A percentile compares a stretch with the other conserved stretches of the same genome.
Conservation (phyloP, 345 rosid genomes). For the Acer saccharum region DNA sequence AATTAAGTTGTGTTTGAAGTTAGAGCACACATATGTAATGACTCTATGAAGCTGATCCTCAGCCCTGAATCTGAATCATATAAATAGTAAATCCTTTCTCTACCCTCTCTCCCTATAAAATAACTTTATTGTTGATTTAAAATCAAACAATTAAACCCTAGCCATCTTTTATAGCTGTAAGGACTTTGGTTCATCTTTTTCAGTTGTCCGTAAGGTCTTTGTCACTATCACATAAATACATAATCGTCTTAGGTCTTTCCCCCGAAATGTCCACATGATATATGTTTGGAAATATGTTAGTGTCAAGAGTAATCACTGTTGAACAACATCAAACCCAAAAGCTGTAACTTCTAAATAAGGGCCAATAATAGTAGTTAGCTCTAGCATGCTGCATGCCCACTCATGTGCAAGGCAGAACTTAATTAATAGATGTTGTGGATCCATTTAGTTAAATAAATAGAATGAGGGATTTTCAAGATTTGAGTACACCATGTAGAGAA, state of each 20-base stretch:
- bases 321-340: background rate
- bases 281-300: background rate
- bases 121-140: too few species aligned
- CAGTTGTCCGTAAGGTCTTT: too few species aligned
- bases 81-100: too few species aligned
- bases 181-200: too few species aligned
- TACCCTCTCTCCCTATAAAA: too few species aligned
- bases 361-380: background rate
- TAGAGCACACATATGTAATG: too few species aligned
- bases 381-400: background rate
- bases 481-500: background rate
- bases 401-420: background rate
- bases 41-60: too few species aligned
- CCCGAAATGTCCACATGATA: background rate
- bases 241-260: background rate
- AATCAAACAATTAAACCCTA: too few species aligned
- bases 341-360: background rate
- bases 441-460: background rate
- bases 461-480: background rate
- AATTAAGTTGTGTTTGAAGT: too few species aligned
- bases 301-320: background rate
- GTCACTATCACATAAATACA: too few species aligned
- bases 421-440: background rate
- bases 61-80: too few species aligned
- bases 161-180: too few species aligned